These are phyloP conservation scores for Talaromyces sp. DNA, from an alignment of 2,329 filamentous ascomycete species.

Conservation along the genomic window DNA sequence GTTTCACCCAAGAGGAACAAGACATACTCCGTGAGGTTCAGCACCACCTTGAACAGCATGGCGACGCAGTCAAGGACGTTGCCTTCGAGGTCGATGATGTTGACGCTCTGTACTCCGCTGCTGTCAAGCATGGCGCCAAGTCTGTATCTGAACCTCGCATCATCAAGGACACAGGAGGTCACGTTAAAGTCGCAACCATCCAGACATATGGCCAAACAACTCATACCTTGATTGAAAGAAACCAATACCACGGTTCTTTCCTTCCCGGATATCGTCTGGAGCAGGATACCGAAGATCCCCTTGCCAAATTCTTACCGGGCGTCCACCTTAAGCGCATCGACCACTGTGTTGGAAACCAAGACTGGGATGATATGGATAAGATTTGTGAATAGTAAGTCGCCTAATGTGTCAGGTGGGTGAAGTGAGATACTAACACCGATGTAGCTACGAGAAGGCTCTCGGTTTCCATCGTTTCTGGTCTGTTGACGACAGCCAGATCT, in stretches of 20 bases:
- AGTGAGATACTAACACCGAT: constrained; percentile 8
- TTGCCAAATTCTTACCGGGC: constrained; percentile 57
- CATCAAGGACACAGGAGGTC: constrained; percentile 65
- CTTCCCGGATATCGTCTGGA: constrained; percentile 76
- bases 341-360: constrained; percentile 96
- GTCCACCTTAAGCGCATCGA: constrained; percentile 77
- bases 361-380: constrained; percentile 83
- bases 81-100: constrained; percentile 94
- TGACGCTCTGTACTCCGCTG: constrained; percentile 73
- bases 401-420: background rate
- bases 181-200: constrained; percentile 76
- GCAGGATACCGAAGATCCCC: constrained; percentile 47
- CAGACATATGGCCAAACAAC: constrained; percentile 94
- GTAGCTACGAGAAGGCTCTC: constrained; percentile 81
- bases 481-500: constrained; percentile 90
- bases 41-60: constrained; percentile 80
- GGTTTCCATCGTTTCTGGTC: constrained; percentile 98
- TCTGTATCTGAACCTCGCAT: constrained; percentile 53
- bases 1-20: constrained; percentile 59
- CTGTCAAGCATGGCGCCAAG: constrained; percentile 58
- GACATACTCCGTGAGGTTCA: constrained; percentile 73
- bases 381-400: constrained; percentile 60
- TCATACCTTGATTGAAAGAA: constrained; percentile 81
- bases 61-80: constrained; percentile 93
- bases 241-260: constrained; percentile 72